Conservation (phyloP, 352 stramenopile genomes). For the Pythium folliculosum region DNA sequence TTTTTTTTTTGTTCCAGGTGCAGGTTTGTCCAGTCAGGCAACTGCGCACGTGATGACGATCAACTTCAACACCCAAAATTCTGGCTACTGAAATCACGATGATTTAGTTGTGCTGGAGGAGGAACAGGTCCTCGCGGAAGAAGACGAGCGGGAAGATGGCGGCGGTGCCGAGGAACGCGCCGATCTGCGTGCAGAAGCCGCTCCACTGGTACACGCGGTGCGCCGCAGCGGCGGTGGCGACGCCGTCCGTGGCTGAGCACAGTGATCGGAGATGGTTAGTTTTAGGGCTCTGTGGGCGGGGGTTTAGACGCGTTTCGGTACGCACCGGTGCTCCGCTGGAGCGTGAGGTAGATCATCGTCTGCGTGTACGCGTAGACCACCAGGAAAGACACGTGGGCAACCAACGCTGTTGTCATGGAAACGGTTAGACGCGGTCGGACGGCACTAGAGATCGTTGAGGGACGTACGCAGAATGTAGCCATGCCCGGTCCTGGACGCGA, state of each 20-base stretch:
- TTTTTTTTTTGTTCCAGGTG: background rate
- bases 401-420: conserved; percentile 31
- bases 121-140: conserved; percentile 53
- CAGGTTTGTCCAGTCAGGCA: background rate
- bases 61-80: conserved; percentile 9
- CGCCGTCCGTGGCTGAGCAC: background rate
- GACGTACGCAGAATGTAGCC: conserved; percentile 55
- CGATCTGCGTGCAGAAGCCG: conserved; percentile 63
- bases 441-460: background rate
- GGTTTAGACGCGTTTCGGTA: background rate
- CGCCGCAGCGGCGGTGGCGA: conserved; percentile 30
- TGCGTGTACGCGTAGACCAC: conserved; percentile 67
- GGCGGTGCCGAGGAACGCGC: conserved; percentile 56
- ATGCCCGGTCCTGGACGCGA: conserved; percentile 38
- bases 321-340: conserved; percentile 56
- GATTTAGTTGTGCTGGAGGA: background rate
- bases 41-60: background rate
- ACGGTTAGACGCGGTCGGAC: background rate
- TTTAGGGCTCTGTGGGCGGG: background rate
- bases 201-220: conserved; percentile 71
- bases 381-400: conserved; percentile 56
- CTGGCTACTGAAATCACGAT: background rate
- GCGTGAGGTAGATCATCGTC: conserved; percentile 72
- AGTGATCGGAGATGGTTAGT: conserved; percentile 4
- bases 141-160: conserved; percentile 72